phyloP scores from a whole-genome alignment of 2,329 filamentous ascomycete species.

The Thielaviopsis populi region DNA sequence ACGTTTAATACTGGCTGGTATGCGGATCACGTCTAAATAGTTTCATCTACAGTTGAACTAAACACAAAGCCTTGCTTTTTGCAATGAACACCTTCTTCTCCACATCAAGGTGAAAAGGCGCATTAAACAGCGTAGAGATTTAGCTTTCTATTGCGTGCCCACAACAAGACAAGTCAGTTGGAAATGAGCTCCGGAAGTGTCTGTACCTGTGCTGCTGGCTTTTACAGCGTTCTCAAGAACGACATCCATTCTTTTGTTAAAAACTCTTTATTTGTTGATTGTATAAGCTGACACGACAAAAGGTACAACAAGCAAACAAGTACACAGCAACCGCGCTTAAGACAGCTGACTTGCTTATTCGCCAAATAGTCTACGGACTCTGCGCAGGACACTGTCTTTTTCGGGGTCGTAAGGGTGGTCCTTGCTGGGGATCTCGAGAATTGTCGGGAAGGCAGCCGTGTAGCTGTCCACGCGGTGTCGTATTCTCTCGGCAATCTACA shows the following conservation, averaged over 20 bases:
- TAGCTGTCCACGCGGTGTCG: slow-evolving; percentile 80
- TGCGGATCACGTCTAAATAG: not conserved
- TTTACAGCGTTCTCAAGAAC: no score
- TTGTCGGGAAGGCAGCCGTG: slow-evolving; percentile 85
- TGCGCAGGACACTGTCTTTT: slow-evolving; percentile 91
- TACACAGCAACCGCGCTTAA: not conserved
- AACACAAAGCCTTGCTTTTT: not conserved
- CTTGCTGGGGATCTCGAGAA: slow-evolving; percentile 96
- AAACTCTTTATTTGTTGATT: not conserved
- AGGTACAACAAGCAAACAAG: not conserved
- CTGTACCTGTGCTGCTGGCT: no score
- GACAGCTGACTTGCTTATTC: slow-evolving; percentile 35
- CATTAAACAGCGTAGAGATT: no score
- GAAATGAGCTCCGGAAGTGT: no score
- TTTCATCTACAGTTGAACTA: not conserved
- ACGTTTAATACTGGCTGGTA: not conserved
- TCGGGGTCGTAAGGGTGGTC: slow-evolving; percentile 98
- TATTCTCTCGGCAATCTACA: slow-evolving; percentile 83
- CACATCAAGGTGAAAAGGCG: no score
- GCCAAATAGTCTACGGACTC: slow-evolving; percentile 55
- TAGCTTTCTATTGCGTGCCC: no score
- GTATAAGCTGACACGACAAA: not conserved
- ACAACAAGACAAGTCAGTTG: no score
- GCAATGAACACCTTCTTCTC: no score
- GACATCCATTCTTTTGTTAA: not conserved